Evolutionary conservation across 371 early-diverging fungal genomes (phyloP), one percentile per base, ranked within the genome.

Genomic region (Funneliformis caledonium): DNA sequence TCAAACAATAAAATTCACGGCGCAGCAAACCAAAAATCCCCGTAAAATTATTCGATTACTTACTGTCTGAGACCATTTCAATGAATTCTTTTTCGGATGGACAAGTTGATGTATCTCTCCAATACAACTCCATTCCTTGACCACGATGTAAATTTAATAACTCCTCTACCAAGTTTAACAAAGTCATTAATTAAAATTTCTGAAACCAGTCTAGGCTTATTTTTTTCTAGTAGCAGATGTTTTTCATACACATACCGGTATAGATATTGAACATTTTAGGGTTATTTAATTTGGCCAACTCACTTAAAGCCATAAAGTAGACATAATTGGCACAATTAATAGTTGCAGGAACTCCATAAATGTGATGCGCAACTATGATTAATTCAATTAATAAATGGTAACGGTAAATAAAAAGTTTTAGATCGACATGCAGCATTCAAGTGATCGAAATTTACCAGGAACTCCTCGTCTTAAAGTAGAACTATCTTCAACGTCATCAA

Each of bases 301-400:
- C 94, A 47, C 92, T 85, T 10, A 98, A 85, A 0, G 98, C 97
- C 37, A 96, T 83, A 83, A 97, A 97, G 84, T 97, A 97, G 48
- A 97, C 96, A 81, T 95, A 97, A 82, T 97, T 97, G 26, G 97
- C 98, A 59, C 94, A 94, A 82, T 97, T 98, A 83, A 99, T 98
- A 19, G 97, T 95, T 82, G 92, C 87, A 12, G 98, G 93, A 4
- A 93, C 86, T 7, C 99, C 98, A 87, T 91, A 99, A 45, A 98
- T 94, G 81, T 95, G 94, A 88, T 99, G 98, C 2, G 99, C 96
- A 26, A 96, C 98, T 87, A 72, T 10, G 45, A 1, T 47, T n/a
- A n/a, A n/a, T n/a, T n/a, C n/a, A n/a, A n/a, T n/a, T n/a, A n/a
- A n/a, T n/a, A n/a, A n/a, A n/a, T n/a, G n/a, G n/a, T n/a, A n/a